Evolutionary conservation across 495 filamentous ascomycete species (phyloP), one percentile per base, ranked within the genome.

Genomic region (Pyrenopolyporus hunteri): DNA sequence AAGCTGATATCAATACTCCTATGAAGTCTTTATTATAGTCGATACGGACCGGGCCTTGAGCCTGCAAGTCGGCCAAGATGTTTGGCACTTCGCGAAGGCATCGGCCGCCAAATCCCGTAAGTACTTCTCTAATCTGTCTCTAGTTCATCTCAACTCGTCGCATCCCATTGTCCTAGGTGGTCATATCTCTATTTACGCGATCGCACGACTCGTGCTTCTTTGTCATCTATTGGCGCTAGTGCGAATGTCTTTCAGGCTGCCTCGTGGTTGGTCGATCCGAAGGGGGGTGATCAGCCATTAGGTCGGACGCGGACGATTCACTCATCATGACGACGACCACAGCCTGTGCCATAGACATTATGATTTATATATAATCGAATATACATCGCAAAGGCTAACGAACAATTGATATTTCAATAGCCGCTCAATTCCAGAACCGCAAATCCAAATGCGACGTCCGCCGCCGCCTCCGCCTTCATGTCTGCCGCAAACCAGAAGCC

Each of bases 381-480:
- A 6, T 33, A 11, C 17, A 47, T 40, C 14, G 11, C 25, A 19
- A 25, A 55, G 37, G 39, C 68, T 68, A 61, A 70, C 49, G 42
- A 16, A 4, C 40, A 20, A 43, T 33, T 8, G 17, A 28, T 32
- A 25, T 48, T 50, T 8, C 35, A 7, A 14, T 23, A 89, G 84
- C 84, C 86, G 51, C 74, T 86, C 37, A 86, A 83, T 56, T 73
- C 79, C 32, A 74, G 82, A 29, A 82, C 84, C 32, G 84, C 87
- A 29, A 85, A 87, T 66, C 83, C 89, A 40, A 85, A 87, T 56
- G 88, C 88, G 25, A 80, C 90, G 23, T 83, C 85, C 28, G 91
- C 91, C 53, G 92, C 92, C 46, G 83, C 82, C 63, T 85, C 88
- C 76, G 92, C 92, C 56, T 95, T 93, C 76, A 83, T 88, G 56